Evolutionary conservation across 2,329 filamentous ascomycete species (phyloP).

Genomic region (Alternaria sp.): DNA sequence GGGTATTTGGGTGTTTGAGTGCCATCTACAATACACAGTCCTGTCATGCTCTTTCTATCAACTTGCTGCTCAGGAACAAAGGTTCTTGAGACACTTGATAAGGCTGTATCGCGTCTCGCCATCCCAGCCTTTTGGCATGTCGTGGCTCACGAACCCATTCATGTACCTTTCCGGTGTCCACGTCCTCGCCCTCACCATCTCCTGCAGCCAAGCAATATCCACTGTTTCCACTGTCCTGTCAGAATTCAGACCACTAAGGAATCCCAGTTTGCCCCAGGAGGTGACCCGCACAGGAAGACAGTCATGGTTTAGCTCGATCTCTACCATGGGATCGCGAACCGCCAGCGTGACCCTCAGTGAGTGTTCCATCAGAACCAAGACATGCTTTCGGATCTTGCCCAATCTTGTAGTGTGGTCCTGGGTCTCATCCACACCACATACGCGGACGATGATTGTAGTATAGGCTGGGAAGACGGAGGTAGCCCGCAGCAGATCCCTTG

Average conservation of each 20-base stretch:
- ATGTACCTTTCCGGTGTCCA: not conserved
- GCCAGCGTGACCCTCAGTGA: accelerated
- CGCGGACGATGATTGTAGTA: not conserved
- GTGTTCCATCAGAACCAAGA: not conserved
- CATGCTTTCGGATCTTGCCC: not conserved
- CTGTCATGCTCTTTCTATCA: no score
- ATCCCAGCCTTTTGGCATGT: not conserved
- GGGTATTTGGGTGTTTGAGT: no score
- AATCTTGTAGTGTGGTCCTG: not conserved
- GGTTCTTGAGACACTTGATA: not conserved
- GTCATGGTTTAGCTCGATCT: not conserved
- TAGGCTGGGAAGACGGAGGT: not conserved
- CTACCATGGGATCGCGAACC: not conserved
- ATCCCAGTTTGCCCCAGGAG: not conserved
- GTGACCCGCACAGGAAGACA: not conserved
- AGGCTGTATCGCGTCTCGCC: not conserved
- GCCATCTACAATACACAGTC: no score
- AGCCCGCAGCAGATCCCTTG: not conserved
- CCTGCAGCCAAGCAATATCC: not conserved
- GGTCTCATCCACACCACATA: not conserved
- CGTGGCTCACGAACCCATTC: not conserved
- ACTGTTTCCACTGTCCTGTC: not conserved
- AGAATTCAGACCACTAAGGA: accelerated
- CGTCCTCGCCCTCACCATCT: not conserved
- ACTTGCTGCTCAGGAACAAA: not conserved